These are phyloP conservation scores for Nicotiana noctiflora DNA, from an alignment of 257 asterid genomes.

Conservation along the genomic window DNA sequence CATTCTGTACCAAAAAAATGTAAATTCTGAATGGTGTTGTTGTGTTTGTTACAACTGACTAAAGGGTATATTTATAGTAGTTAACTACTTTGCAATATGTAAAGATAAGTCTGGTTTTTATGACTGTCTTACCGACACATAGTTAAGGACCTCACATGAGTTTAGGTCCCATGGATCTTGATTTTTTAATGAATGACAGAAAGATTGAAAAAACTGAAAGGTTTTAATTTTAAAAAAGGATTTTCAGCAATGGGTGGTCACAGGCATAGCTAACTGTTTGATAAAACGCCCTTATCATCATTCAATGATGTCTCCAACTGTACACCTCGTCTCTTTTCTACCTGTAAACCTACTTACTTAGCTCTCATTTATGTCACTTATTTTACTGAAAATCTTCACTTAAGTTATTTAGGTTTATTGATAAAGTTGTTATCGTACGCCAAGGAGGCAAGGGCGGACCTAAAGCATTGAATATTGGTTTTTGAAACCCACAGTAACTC, in stretches of 20 bases:
- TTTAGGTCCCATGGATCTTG: constrained; percentile 51
- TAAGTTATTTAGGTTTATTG: too few relatives aligned
- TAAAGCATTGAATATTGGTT: too few relatives aligned
- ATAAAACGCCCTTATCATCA: constrained; percentile 43
- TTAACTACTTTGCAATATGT: neutral
- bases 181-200: constrained; percentile 8
- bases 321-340: constrained; percentile 13
- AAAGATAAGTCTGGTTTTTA: neutral
- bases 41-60: neutral
- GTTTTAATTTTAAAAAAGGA: neutral
- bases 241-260: constrained; percentile 24
- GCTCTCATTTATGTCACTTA: constrained; percentile 14
- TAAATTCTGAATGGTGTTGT: constrained; percentile 14
- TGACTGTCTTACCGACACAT: constrained; percentile 38
- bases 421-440: too few relatives aligned
- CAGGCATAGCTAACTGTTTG: constrained; percentile 17
- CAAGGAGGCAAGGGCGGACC: too few relatives aligned
- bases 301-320: constrained; percentile 59
- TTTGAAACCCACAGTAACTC: too few relatives aligned
- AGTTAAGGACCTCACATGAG: constrained; percentile 70
- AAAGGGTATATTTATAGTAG: constrained; percentile 5
- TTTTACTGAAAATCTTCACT: neutral
- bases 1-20: constrained; percentile 14
- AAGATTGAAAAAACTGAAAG: neutral
- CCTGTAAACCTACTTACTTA: constrained; percentile 37